Evolutionary conservation across 495 filamentous ascomycete genomes (phyloP), one percentile per base, ranked within the genome.

Genomic region (Pyronema domesticum): DNA sequence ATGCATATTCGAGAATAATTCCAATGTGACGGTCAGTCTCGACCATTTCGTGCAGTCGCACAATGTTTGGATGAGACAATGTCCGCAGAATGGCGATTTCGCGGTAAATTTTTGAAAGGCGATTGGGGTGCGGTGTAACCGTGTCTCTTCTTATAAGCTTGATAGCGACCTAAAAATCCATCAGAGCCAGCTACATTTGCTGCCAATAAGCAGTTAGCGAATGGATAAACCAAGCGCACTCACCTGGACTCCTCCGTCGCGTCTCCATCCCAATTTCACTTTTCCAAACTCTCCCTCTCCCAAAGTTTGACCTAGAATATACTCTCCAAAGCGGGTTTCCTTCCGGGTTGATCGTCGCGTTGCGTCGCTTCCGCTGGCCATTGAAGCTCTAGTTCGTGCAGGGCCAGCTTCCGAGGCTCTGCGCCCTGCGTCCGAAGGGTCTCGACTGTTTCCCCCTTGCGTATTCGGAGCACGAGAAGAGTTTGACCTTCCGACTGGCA

Each of bases 201-300:
- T n/a, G 39, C 17, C 13, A 43, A n/a, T 17, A 13, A 13, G 39
- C 39, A 43, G 39, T 13, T 2, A 43, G 17, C 6, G 13, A 30
- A 30, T 30, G 23, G 23, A 30, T 30, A 1, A 30, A 30, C 2
- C 23, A 30, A 30, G 23, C 23, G 23, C 8, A 67, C 73, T 46
- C 67, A 80, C 78, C 69, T 82, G 76, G 44, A 94, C 82, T 55
- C 83, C 88, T 30, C 86, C 87, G 68, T 95, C 89, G 65, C 83
- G 80, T 70, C 94, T 96, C 91, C 93, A 99, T n/a, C 91, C 91
- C 61, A 99, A 76, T 68, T 95, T 96, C 60, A 99, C 91, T 65
- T 99, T 99, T 51, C 91, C 91, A 66, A 99, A 99, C 64, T 99
- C 91, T 35, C 91, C 91, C 71, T 96, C 91, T 47, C 91, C 91